Conservation (phyloP, 306 rosid genomes). For the Pyrus bretschneideri region DNA sequence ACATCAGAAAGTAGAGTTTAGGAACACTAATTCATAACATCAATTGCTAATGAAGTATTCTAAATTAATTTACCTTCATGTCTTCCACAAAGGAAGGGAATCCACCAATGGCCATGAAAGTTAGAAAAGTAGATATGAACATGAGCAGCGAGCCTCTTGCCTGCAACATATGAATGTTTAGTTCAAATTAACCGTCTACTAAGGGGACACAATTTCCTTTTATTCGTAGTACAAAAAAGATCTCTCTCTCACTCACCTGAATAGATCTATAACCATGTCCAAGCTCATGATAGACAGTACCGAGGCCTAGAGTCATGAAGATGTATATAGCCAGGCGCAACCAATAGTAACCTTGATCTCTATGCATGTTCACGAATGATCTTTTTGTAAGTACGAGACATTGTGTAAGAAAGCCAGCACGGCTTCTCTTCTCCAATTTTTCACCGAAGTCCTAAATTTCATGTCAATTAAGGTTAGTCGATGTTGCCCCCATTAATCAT, state of each 20-base stretch:
- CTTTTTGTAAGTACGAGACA: slow-evolving; percentile 45
- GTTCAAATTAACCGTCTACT: background rate
- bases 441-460: slow-evolving; percentile 10
- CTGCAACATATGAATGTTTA: slow-evolving; percentile 23
- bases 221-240: background rate
- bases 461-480: background rate
- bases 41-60: background rate
- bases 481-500: background rate
- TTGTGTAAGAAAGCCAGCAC: slow-evolving; percentile 43
- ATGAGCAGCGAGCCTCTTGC: slow-evolving; percentile 54
- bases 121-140: slow-evolving; percentile 41
- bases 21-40: background rate
- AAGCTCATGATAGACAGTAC: slow-evolving; percentile 32
- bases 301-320: slow-evolving; percentile 28
- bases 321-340: slow-evolving; percentile 47
- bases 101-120: slow-evolving; percentile 76
- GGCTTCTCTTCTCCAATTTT: slow-evolving; percentile 29
- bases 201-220: background rate
- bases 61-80: slow-evolving; percentile 41
- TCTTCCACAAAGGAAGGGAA: slow-evolving; percentile 74
- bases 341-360: slow-evolving; percentile 66
- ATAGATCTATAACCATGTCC: slow-evolving; percentile 31
- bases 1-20: background rate
- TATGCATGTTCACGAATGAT: slow-evolving; percentile 56
- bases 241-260: slow-evolving; percentile 25